Conservation (phyloP, 805 yeast species). For the Hermanozyma aechmeae region DNA sequence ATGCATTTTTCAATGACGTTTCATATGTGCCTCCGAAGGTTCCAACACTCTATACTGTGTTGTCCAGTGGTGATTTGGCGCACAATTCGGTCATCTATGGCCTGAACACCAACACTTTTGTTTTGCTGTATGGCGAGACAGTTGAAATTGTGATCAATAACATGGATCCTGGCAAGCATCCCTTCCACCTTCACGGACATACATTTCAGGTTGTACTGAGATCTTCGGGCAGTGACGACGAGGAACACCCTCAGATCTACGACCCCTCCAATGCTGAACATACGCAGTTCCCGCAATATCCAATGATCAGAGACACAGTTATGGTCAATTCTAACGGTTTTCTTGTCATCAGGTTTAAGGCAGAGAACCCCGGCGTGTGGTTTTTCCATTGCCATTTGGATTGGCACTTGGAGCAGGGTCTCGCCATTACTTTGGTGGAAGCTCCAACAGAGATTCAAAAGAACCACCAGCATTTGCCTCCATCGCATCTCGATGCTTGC, state of each 20-base stretch:
- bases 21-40: conserved; percentile 60
- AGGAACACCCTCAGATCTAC: conserved; percentile 42
- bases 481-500: conserved; percentile 44
- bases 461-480: conserved; percentile 24
- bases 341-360: conserved; percentile 60
- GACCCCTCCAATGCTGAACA: conserved; percentile 32
- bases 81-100: conserved; percentile 61
- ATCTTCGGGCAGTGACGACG: conserved; percentile 43
- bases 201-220: conserved; percentile 53
- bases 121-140: conserved; percentile 51
- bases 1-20: conserved; percentile 66
- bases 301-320: conserved; percentile 64
- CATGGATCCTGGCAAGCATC: conserved; percentile 70
- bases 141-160: conserved; percentile 75
- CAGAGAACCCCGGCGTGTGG: conserved; percentile 93
- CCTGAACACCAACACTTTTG: conserved; percentile 53
- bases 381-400: conserved; percentile 88
- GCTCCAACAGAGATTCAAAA: conserved; percentile 48
- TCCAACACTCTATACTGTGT: conserved; percentile 58
- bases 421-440: conserved; percentile 63
- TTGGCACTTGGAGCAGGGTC: conserved; percentile 78
- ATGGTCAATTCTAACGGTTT: conserved; percentile 60
- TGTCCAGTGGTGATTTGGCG: conserved; percentile 51
- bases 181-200: conserved; percentile 75
- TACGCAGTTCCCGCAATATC: conserved; percentile 44